These are phyloP conservation scores for Paramecium bursaria DNA, from an alignment of 73 alveolate species.

Conservation along the genomic window DNA sequence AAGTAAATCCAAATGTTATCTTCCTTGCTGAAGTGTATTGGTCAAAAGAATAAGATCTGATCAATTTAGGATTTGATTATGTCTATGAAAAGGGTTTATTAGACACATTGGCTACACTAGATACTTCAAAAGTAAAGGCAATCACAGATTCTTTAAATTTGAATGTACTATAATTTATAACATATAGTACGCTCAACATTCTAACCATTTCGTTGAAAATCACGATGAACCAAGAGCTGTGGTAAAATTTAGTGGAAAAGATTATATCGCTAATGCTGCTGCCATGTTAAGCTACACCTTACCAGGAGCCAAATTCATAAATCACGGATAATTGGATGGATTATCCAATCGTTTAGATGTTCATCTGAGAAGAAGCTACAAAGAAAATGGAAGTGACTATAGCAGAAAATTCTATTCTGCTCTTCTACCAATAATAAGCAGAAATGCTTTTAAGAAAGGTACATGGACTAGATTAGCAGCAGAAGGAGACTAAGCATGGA, in stretches of 20 bases:
- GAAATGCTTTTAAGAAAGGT: constrained; percentile 64
- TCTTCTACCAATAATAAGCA: constrained; percentile 24
- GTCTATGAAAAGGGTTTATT: constrained; percentile 72
- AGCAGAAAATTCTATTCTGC: constrained; percentile 47
- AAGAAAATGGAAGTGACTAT: constrained; percentile 34
- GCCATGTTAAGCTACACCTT: constrained; percentile 69
- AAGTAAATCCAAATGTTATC: constrained; percentile 63
- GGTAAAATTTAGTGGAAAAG: constrained; percentile 67
- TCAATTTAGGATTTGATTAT: constrained; percentile 73
- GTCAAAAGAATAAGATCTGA: constrained; percentile 59
- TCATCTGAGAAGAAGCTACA: constrained; percentile 73
- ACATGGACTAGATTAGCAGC: constrained; percentile 56
- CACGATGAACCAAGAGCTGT: constrained; percentile 80
- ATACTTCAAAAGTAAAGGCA: constrained; percentile 26
- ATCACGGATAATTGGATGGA: constrained; percentile 77
- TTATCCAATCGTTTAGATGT: constrained; percentile 74
- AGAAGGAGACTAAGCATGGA: constrained; percentile 69
- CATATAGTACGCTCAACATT: constrained; percentile 39
- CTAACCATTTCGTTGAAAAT: constrained; percentile 76
- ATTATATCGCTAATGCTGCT: constrained; percentile 73
- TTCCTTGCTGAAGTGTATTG: constrained; percentile 75
- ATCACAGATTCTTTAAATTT: neutral
- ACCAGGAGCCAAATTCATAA: constrained; percentile 73
- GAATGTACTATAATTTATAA: neutral
- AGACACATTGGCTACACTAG: constrained; percentile 59